Conservation (phyloP, 768 basidiomycete genomes). For the Neoboletus magnificus region DNA sequence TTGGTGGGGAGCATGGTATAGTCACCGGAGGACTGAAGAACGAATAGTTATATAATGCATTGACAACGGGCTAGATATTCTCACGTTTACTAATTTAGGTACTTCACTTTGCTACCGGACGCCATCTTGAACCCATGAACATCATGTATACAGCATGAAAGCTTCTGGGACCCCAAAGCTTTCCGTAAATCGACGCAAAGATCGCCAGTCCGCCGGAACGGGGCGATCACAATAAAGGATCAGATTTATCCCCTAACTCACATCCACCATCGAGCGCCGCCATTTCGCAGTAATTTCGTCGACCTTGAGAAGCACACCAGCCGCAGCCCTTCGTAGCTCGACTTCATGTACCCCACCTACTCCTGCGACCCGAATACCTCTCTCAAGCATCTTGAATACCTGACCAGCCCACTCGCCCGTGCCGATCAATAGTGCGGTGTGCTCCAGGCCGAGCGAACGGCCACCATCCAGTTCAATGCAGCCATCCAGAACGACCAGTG, state of each 20-base stretch:
- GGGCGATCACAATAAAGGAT: background rate
- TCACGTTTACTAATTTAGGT: constrained; percentile 1
- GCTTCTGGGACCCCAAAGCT: background rate
- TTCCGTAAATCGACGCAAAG: background rate
- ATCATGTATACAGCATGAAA: background rate
- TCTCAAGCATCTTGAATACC: constrained; percentile 63
- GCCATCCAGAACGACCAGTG: constrained; percentile 71
- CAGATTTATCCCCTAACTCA: constrained; percentile 15
- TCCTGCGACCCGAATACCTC: constrained; percentile 57
- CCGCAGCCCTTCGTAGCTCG: constrained; percentile 64
- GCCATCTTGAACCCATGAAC: background rate
- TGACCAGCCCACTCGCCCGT: constrained; percentile 77
- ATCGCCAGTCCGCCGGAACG: background rate
- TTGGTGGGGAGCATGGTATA: constrained; percentile 22
- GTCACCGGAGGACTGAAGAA: constrained; percentile 1
- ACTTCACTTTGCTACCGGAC: too few relatives aligned
- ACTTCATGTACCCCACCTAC: constrained; percentile 64
- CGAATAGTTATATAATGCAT: background rate
- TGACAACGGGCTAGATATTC: constrained; percentile 2
- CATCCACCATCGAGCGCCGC: constrained; percentile 60
- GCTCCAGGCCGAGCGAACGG: constrained; percentile 67
- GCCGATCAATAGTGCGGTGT: constrained; percentile 66
- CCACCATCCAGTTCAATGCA: constrained; percentile 77
- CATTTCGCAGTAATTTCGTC: constrained; percentile 68
- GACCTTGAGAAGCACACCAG: constrained; percentile 78